Evolutionary conservation across 352 stramenopile genomes (phyloP).

Genomic region (Plasmopara halstedii): DNA sequence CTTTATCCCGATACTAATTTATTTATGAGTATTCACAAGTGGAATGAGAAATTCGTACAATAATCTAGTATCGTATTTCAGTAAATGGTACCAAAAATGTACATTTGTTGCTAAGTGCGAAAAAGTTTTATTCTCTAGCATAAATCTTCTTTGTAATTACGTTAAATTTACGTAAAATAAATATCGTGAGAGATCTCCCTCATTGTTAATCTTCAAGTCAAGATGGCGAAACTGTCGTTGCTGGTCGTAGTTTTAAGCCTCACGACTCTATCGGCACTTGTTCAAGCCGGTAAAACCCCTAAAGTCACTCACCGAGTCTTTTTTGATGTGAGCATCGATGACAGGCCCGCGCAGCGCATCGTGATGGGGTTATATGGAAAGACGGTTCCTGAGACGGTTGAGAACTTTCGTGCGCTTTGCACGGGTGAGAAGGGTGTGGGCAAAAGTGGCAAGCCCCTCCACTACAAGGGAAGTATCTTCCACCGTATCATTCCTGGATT

Average conservation of each 20-base stretch:
- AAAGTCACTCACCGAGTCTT: conserved; percentile 90
- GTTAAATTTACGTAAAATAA: conserved; percentile 10
- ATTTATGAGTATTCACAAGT: too few relatives aligned
- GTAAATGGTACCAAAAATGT: too few relatives aligned
- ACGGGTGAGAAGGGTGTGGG: conserved; percentile 96
- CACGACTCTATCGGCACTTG: conserved; percentile 24
- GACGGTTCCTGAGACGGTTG: conserved; percentile 79
- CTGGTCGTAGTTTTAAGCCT: conserved; percentile 36
- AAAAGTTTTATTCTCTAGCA: too few relatives aligned
- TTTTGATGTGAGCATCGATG: conserved; percentile 95
- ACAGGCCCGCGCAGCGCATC: conserved; percentile 68
- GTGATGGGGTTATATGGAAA: conserved; percentile 82
- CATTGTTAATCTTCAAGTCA: conserved; percentile 2
- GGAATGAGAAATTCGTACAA: too few relatives aligned
- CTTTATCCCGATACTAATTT: too few relatives aligned
- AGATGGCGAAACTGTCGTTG: conserved; percentile 53
- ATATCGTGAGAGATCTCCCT: background rate
- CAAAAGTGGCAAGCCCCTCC: conserved; percentile 91
- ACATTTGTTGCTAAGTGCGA: too few relatives aligned
- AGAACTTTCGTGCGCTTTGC: conserved; percentile 97
- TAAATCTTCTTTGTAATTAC: too few relatives aligned
- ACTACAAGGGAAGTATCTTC: conserved; percentile 96
- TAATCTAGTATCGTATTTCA: too few relatives aligned
- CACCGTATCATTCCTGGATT: conserved; percentile 97
- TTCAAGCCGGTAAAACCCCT: conserved; percentile 38